Evolutionary conservation across 306 rosid species (phyloP).

Genomic region (Prunus padus): DNA sequence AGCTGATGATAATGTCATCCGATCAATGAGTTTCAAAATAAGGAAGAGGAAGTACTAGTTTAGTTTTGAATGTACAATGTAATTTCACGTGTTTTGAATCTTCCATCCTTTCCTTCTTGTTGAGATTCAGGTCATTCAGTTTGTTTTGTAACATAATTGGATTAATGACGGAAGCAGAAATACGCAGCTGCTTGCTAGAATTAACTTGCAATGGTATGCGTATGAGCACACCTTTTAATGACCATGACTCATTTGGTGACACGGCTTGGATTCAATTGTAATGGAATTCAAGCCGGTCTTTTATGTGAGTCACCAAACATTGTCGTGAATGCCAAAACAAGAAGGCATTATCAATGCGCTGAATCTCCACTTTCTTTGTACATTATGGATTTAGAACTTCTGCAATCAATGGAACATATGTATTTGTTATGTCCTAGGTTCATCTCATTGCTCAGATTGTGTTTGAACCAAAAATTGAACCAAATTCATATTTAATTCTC

Average conservation of each 20-base stretch:
- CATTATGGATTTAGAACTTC: not conserved
- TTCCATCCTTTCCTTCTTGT: conserved; percentile 14
- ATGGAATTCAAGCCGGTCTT: too few species aligned
- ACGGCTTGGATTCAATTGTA: too few species aligned
- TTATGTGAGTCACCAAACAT: too few species aligned
- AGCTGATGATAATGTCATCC: conserved; percentile 62
- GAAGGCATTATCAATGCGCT: not conserved
- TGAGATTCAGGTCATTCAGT: conserved; percentile 28
- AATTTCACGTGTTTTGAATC: conserved; percentile 21
- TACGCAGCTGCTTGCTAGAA: conserved; percentile 28
- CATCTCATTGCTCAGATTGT: not conserved
- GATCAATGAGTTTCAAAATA: conserved; percentile 70
- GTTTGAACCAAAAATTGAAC: not conserved
- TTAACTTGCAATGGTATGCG: not conserved
- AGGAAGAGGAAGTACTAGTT: conserved; percentile 69
- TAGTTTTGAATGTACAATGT: conserved; percentile 30
- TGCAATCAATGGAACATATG: not conserved
- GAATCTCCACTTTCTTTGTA: not conserved
- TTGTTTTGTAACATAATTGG: conserved; percentile 33
- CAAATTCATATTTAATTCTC: not conserved
- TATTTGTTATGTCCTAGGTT: not conserved
- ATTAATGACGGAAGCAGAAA: conserved; percentile 14
- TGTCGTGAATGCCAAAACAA: too few species aligned
- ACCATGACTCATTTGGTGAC: too few species aligned
- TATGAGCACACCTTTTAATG: too few species aligned